These are phyloP conservation scores for Brassica hybrid DNA, from an alignment of 441 rosid species.

Conservation along the genomic window DNA sequence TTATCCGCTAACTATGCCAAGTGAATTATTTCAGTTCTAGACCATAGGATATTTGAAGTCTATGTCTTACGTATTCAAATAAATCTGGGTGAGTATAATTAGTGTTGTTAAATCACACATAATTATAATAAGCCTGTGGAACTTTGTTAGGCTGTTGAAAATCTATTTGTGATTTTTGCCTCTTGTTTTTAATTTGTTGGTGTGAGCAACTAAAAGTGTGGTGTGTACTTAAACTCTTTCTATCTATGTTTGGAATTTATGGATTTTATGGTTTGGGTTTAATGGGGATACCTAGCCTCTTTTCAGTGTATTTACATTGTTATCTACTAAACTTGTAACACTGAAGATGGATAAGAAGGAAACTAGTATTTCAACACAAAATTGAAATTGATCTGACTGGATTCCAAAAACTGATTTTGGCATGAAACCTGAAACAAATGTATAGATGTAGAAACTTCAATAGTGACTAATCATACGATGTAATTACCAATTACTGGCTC, in stretches of 20 bases:
- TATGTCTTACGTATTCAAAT: constrained; percentile 22
- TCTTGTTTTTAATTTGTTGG: constrained; percentile 30
- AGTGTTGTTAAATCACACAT: constrained; percentile 40
- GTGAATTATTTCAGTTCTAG: constrained; percentile 36
- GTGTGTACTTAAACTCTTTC: constrained; percentile 26
- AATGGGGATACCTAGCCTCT: background rate
- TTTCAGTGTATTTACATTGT: constrained; percentile 21
- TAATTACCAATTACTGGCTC: no score
- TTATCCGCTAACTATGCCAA: no score
- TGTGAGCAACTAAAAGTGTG: constrained; percentile 36
- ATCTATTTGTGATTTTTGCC: constrained; percentile 15
- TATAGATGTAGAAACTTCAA: background rate
- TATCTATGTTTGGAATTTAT: constrained; percentile 30
- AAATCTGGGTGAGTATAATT: constrained; percentile 35
- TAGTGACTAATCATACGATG: background rate
- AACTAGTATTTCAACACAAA: background rate
- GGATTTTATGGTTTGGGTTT: constrained; percentile 29
- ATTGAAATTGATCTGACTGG: background rate
- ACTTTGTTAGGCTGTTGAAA: constrained; percentile 30
- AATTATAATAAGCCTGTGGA: constrained; percentile 38
- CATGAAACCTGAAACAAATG: constrained; percentile 17
- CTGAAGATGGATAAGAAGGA: background rate
- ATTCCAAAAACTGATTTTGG: background rate
- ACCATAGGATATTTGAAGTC: constrained; percentile 36
- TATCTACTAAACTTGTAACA: background rate